Percentiles rank a stretch among this genome's conserved stretches.
phyloP scores from a whole-genome alignment of 1,284 basidiomycete species.

The Leccinum subrobustum region DNA sequence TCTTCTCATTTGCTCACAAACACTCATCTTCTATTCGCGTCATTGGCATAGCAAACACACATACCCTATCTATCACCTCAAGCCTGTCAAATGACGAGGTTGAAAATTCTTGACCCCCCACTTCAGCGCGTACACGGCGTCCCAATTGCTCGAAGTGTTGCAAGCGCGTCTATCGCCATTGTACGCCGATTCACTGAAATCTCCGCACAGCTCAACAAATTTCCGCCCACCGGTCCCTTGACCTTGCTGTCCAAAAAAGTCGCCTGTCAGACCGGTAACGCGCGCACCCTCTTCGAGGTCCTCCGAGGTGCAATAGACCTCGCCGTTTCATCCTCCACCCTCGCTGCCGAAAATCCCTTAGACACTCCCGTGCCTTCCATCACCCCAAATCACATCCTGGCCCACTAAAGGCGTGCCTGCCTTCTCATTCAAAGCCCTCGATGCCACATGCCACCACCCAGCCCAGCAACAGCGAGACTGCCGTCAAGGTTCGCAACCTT shows the following conservation, averaged over 20 bases:
- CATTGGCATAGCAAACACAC: constrained; percentile 81
- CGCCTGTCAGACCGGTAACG: constrained; percentile 75
- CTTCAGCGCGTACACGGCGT: constrained; percentile 62
- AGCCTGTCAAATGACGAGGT: constrained; percentile 21
- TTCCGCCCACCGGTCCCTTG: constrained; percentile 61
- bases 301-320: constrained; percentile 74
- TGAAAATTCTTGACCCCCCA: constrained; percentile 60
- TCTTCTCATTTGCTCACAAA: constrained; percentile 62
- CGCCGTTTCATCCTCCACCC: constrained; percentile 40
- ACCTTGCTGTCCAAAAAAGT: constrained; percentile 74
- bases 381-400: constrained; percentile 61
- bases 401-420: constrained; percentile 65
- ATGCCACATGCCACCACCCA: constrained; percentile 20
- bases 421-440: constrained; percentile 33
- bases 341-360: constrained; percentile 39
- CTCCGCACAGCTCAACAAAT: constrained; percentile 31
- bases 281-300: constrained; percentile 73
- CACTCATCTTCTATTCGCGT: constrained; percentile 49
- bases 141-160: no score
- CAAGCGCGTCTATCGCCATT: no score
- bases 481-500: constrained; percentile 54
- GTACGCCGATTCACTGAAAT: no score
- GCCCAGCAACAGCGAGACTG: constrained; percentile 56
- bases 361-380: constrained; percentile 45
- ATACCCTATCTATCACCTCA: constrained; percentile 61